These are phyloP conservation scores for Dillenia turbinata DNA, from an alignment of 164 flowering plant genomes.

Conservation along the genomic window DNA sequence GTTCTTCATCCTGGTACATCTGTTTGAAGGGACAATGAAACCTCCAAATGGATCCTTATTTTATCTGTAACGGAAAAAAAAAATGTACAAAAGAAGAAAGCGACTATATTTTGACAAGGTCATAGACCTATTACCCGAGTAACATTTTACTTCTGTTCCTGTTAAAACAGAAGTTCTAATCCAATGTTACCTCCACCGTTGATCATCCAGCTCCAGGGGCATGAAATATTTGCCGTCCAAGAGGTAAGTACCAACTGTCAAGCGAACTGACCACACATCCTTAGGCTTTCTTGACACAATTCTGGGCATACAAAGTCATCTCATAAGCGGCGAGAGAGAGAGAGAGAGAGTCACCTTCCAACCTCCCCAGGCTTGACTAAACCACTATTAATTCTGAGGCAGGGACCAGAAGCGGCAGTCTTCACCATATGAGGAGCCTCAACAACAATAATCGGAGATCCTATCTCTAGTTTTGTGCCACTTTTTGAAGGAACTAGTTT, in stretches of 20 bases:
- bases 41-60: too few species aligned
- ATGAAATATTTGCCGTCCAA: constrained; percentile 69
- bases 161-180: neutral
- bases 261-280: constrained; percentile 83
- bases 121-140: too few species aligned
- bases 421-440: constrained; percentile 58
- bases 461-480: constrained; percentile 27
- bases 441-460: constrained; percentile 41
- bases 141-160: too few species aligned
- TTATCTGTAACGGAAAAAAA: too few species aligned
- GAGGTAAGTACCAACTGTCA: constrained; percentile 68
- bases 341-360: constrained; percentile 46
- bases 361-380: constrained; percentile 79
- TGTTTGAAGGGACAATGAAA: too few species aligned
- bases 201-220: constrained; percentile 46
- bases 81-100: too few species aligned
- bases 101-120: too few species aligned
- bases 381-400: constrained; percentile 63
- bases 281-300: constrained; percentile 83
- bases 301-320: constrained; percentile 30
- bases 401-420: constrained; percentile 73
- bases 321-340: too few species aligned
- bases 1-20: too few species aligned
- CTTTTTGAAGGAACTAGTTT: too few species aligned
- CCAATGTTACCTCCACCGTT: neutral